These are phyloP conservation scores for Ophiostoma novo-ulmi DNA, from an alignment of 2,329 filamentous ascomycete genomes.

Conservation along the genomic window DNA sequence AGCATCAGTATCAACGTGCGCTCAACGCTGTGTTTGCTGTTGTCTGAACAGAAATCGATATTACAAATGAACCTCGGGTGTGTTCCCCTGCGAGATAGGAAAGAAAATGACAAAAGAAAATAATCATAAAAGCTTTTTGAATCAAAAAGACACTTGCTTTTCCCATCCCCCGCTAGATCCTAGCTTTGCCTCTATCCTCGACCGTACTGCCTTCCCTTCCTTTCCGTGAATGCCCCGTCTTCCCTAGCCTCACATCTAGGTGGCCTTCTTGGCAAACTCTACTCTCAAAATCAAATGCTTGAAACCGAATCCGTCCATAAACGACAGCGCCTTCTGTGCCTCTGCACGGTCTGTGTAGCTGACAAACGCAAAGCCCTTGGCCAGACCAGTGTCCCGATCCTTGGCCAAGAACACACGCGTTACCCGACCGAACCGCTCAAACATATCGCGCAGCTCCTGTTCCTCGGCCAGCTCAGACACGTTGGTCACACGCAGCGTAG, in stretches of 20 bases:
- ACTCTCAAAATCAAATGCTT: slow-evolving; percentile 81
- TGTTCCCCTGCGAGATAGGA: background rate
- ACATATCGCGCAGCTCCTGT: slow-evolving; percentile 91
- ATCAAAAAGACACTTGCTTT: slow-evolving; percentile 6
- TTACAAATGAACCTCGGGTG: background rate
- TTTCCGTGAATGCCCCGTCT: background rate
- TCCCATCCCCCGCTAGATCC: slow-evolving; percentile 4
- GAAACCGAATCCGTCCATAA: slow-evolving; percentile 91
- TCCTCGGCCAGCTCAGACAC: slow-evolving; percentile 98
- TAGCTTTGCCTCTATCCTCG: background rate
- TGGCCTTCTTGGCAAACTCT: slow-evolving; percentile 77
- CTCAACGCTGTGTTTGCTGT: background rate
- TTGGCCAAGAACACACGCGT: slow-evolving; percentile 97
- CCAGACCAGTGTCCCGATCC: slow-evolving; percentile 90
- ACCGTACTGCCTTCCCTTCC: background rate
- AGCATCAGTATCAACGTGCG: background rate
- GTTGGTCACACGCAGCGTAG: slow-evolving; percentile 95
- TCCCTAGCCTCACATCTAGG: slow-evolving; percentile 27
- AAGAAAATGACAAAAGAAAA: slow-evolving; percentile 11
- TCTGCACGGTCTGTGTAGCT: slow-evolving; percentile 87
- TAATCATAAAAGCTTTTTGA: background rate
- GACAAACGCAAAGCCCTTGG: slow-evolving; percentile 99
- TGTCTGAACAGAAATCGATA: background rate
- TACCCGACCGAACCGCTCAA: slow-evolving; percentile 93
- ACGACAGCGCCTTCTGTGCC: slow-evolving; percentile 65